These are phyloP conservation scores for Volutella citrinella DNA, from an alignment of 2,329 filamentous ascomycete genomes.

Conservation along the genomic window DNA sequence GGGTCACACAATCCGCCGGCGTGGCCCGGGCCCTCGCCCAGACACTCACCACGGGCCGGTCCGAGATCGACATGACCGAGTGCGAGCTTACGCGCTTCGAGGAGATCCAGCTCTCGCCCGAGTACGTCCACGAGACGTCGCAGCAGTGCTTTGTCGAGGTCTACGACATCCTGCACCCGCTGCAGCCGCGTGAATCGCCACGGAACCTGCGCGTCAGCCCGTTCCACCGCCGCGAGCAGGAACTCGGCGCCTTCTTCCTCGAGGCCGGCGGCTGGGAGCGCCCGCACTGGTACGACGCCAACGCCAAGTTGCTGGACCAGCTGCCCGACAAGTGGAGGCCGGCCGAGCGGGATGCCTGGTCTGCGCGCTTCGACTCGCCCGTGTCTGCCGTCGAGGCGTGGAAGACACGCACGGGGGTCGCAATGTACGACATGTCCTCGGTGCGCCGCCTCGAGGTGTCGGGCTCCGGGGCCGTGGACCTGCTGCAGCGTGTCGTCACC, in stretches of 20 bases:
- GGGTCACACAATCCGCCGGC: slow-evolving; percentile 65
- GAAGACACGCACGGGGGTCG: slow-evolving; percentile 61
- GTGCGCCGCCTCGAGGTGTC: slow-evolving; percentile 56
- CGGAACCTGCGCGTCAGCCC: slow-evolving; percentile 58
- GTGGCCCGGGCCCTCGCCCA: slow-evolving; percentile 60
- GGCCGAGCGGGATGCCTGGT: slow-evolving; percentile 56
- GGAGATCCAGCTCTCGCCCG: slow-evolving; percentile 53
- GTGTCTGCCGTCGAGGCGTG: slow-evolving; percentile 60
- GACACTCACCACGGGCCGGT: slow-evolving; percentile 53
- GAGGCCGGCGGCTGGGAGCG: slow-evolving; percentile 61
- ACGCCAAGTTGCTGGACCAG: slow-evolving; percentile 46
- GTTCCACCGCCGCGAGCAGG: slow-evolving; percentile 51
- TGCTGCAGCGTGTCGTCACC: slow-evolving; percentile 53
- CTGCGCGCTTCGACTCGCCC: slow-evolving; percentile 53
- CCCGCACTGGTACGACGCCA: slow-evolving; percentile 60
- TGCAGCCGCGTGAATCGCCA: slow-evolving; percentile 55
- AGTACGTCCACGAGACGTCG: slow-evolving; percentile 57
- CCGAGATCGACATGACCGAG: slow-evolving; percentile 54
- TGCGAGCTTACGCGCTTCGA: slow-evolving; percentile 61
- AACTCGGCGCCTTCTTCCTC: slow-evolving; percentile 57
- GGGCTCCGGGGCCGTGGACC: slow-evolving; percentile 52
- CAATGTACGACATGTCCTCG: slow-evolving; percentile 62
- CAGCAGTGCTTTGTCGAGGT: slow-evolving; percentile 62
- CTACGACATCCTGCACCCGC: slow-evolving; percentile 62
- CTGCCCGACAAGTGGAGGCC: slow-evolving; percentile 55